phyloP scores from a whole-genome alignment of 2,329 filamentous ascomycete genomes.

The Colletotrichum nymphaeae region DNA sequence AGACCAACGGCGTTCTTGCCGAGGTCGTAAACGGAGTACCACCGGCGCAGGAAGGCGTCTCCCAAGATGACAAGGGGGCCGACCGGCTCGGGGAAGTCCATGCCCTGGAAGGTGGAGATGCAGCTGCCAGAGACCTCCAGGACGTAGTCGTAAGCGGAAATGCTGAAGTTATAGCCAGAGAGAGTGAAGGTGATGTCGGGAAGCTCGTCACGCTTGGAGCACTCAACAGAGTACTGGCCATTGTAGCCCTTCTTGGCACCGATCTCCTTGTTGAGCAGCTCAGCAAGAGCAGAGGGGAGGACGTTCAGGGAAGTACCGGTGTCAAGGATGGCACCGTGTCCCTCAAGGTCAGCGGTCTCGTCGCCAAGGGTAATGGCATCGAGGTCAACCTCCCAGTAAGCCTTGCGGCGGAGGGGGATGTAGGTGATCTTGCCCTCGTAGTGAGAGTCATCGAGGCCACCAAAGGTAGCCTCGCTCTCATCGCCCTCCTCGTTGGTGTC shows the following conservation, averaged over 20 bases:
- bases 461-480: slow-evolving; percentile 89
- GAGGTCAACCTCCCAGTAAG: slow-evolving; percentile 99
- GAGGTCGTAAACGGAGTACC: slow-evolving; percentile 97
- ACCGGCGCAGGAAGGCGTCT: slow-evolving; percentile 85
- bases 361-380: slow-evolving; percentile 91
- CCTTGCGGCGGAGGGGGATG: slow-evolving; percentile 96
- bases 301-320: slow-evolving; percentile 98
- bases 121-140: slow-evolving; percentile 95
- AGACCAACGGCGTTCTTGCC: slow-evolving; percentile 90
- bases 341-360: slow-evolving; percentile 87
- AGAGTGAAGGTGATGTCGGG: slow-evolving; percentile 94
- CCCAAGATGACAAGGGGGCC: slow-evolving; percentile 96
- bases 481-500: slow-evolving; percentile 74
- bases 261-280: slow-evolving; percentile 97
- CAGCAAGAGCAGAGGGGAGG: slow-evolving; percentile 88
- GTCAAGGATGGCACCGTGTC: slow-evolving; percentile 96
- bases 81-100: slow-evolving; percentile 89
- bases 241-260: slow-evolving; percentile 98
- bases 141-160: slow-evolving; percentile 91
- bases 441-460: slow-evolving; percentile 86
- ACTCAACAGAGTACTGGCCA: slow-evolving; percentile 96
- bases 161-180: slow-evolving; percentile 92
- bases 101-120: slow-evolving; percentile 97
- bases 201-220: slow-evolving; percentile 82
- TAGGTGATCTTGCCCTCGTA: slow-evolving; percentile 88